Evolutionary conservation across 108 stramenopile species (phyloP).

Genomic region (Mediolabrus comicus): DNA sequence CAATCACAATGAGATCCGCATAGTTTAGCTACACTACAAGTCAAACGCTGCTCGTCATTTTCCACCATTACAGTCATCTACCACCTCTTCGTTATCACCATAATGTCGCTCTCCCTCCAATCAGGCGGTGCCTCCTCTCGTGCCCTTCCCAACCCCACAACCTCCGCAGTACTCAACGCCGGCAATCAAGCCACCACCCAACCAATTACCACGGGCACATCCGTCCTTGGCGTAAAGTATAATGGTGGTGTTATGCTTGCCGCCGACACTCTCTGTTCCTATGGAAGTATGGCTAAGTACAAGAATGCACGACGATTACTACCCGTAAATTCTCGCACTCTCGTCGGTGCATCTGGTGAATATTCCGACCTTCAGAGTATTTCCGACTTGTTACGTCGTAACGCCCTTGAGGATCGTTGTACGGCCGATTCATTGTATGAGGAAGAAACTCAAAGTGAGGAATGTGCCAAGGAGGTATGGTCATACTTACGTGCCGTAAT

Average conservation of each 20-base stretch:
- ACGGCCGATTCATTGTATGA: constrained; percentile 69
- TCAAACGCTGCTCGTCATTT: background rate
- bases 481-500: constrained; percentile 92
- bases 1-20: too few species aligned
- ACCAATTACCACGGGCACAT: constrained; percentile 97
- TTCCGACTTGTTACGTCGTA: constrained; percentile 66
- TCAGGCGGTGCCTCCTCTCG: constrained; percentile 35
- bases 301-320: constrained; percentile 86
- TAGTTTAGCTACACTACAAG: too few species aligned
- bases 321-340: constrained; percentile 64
- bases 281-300: constrained; percentile 95
- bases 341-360: constrained; percentile 95
- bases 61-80: constrained; percentile 18
- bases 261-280: constrained; percentile 94
- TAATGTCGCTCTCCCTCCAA: constrained; percentile 51
- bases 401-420: constrained; percentile 70
- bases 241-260: constrained; percentile 96
- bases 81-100: constrained; percentile 3
- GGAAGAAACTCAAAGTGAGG: constrained; percentile 47
- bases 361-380: constrained; percentile 94
- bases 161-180: constrained; percentile 5
- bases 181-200: constrained; percentile 65
- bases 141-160: constrained; percentile 21
- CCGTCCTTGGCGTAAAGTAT: constrained; percentile 94
- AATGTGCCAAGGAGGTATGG: constrained; percentile 72